These are phyloP conservation scores for Phytophthora pistaciae DNA, from an alignment of 352 stramenopile genomes.

Conservation along the genomic window DNA sequence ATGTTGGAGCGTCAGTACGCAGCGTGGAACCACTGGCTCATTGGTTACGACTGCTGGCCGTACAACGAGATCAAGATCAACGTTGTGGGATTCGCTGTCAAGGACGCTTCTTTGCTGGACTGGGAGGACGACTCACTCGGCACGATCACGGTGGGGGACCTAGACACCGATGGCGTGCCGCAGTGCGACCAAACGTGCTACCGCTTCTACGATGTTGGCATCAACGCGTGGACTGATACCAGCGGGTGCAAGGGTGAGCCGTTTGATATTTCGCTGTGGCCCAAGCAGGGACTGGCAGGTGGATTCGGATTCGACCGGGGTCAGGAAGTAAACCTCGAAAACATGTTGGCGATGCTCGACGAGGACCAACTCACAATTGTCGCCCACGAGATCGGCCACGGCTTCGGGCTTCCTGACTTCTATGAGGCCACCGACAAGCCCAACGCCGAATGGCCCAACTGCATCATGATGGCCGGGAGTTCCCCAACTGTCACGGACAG, in stretches of 20 bases:
- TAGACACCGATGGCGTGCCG: slow-evolving; percentile 28
- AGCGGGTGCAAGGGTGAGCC: slow-evolving; percentile 29
- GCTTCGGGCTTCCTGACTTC: neutral
- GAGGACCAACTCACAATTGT: slow-evolving; percentile 24
- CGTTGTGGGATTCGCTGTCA: slow-evolving; percentile 6
- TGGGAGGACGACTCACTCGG: slow-evolving; percentile 10
- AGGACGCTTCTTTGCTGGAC: slow-evolving; percentile 2
- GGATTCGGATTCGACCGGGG: slow-evolving; percentile 17
- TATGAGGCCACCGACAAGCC: neutral
- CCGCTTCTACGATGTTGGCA: slow-evolving; percentile 34
- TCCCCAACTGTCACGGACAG: neutral
- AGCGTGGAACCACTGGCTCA: slow-evolving; percentile 42
- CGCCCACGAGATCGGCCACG: slow-evolving; percentile 26
- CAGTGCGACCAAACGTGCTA: slow-evolving; percentile 36
- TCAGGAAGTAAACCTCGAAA: slow-evolving; percentile 26
- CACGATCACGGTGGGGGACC: slow-evolving; percentile 26
- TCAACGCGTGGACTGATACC: slow-evolving; percentile 16
- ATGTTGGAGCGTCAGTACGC: slow-evolving; percentile 40
- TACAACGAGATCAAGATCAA: slow-evolving; percentile 10
- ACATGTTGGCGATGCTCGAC: slow-evolving; percentile 28
- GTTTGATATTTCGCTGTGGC: slow-evolving; percentile 40
- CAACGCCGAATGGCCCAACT: neutral
- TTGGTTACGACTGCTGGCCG: slow-evolving; percentile 10
- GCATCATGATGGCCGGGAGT: neutral
- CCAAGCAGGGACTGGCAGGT: slow-evolving; percentile 24